Conservation (phyloP, 306 rosid genomes). For the Pterocarpus macrocarpus region DNA sequence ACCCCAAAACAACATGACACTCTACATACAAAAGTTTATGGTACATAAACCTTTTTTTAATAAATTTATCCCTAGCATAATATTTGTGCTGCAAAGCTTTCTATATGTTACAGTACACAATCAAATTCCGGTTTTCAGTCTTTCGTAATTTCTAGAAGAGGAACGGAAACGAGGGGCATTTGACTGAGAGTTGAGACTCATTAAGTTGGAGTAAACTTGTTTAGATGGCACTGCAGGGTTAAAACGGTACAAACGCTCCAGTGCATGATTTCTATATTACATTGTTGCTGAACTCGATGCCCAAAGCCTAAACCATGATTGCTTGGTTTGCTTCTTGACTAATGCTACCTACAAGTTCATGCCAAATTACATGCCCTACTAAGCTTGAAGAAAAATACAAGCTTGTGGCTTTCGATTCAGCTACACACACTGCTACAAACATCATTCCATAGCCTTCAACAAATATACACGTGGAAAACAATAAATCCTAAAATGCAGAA, state of each 20-base stretch:
- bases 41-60: no score
- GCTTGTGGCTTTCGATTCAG: constrained; percentile 42
- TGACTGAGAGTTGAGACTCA: not conserved
- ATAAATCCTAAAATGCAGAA: constrained; percentile 19
- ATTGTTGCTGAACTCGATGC: constrained; percentile 1
- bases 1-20: no score
- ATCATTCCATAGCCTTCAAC: constrained; percentile 43
- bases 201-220: constrained; percentile 29
- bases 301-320: not conserved
- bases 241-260: constrained; percentile 21
- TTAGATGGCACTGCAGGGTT: not conserved
- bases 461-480: constrained; percentile 33
- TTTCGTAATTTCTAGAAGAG: not conserved
- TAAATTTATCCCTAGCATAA: no score
- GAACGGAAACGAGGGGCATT: no score
- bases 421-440: constrained; percentile 38
- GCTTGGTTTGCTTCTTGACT: not conserved
- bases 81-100: no score
- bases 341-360: constrained; percentile 35
- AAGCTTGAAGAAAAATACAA: constrained; percentile 38
- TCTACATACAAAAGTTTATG: no score
- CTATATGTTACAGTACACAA: no score
- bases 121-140: no score
- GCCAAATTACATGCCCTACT: constrained; percentile 43
- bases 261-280: constrained; percentile 36